These are phyloP conservation scores for Cadophora sp. DNA, from an alignment of 2,329 filamentous ascomycete genomes.

Conservation along the genomic window DNA sequence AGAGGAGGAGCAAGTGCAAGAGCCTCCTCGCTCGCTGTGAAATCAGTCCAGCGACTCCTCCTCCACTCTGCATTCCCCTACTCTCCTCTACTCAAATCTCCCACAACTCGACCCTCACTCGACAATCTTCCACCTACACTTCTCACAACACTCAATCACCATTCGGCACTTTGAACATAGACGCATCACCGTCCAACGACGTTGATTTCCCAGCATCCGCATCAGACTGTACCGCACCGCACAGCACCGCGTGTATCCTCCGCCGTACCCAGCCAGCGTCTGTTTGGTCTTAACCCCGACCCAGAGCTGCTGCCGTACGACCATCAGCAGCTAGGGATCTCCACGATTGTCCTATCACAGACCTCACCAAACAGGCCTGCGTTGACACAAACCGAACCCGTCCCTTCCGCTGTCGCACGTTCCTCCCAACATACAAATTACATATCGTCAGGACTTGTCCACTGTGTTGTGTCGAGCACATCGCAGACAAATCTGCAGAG, in stretches of 20 bases:
- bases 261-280: not conserved
- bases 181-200: not conserved
- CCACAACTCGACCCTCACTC: too few relatives aligned
- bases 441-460: not conserved
- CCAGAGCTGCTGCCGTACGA: conserved; percentile 16
- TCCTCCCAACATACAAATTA: conserved; percentile 3
- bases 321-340: conserved; percentile 6
- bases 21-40: not conserved
- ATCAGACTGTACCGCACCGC: not conserved
- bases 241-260: too few relatives aligned
- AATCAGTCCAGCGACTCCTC: not conserved
- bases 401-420: conserved; percentile 21
- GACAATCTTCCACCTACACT: not conserved
- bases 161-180: not conserved
- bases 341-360: conserved; percentile 25
- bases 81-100: not conserved
- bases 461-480: not conserved
- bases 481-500: not conserved
- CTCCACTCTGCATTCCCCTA: too few relatives aligned
- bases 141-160: not conserved
- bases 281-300: not conserved
- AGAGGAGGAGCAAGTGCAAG: not conserved
- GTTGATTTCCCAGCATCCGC: not conserved
- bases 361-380: conserved; percentile 20
- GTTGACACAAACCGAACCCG: conserved; percentile 14